A percentile compares a stretch with the other conserved stretches of the same genome.
Evolutionary conservation across 2,329 filamentous ascomycete species (phyloP).

Genomic region (Colletotrichum incanum): DNA sequence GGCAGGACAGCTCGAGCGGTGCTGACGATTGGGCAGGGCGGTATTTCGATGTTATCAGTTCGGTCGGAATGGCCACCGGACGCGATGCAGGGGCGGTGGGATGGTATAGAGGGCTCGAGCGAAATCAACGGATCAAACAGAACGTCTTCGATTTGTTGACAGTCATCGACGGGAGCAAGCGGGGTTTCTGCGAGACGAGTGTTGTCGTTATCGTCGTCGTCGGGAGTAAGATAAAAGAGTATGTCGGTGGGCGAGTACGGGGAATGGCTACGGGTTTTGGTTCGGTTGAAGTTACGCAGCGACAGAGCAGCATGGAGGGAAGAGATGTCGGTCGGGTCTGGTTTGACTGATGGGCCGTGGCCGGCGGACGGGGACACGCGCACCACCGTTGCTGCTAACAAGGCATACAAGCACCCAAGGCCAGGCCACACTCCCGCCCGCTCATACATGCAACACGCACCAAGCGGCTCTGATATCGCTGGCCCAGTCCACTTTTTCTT

Average conservation of each 20-base stretch:
- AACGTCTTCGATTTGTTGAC: conserved; percentile 2
- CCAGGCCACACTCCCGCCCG: background rate
- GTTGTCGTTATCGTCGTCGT: conserved; percentile 32
- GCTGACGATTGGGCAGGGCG: conserved; percentile 26
- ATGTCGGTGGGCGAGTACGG: background rate
- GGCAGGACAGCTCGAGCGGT: conserved; percentile 55
- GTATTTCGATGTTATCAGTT: conserved; percentile 29
- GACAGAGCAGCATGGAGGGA: conserved; percentile 16
- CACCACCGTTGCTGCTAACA: conserved; percentile 10
- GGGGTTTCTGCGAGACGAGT: background rate
- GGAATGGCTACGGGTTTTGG: background rate
- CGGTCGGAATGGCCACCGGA: conserved; percentile 17
- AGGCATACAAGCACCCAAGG: conserved; percentile 3
- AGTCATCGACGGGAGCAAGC: conserved; percentile 27
- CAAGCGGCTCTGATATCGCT: conserved; percentile 38
- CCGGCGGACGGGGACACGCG: conserved; percentile 17
- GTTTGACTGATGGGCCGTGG: conserved; percentile 21
- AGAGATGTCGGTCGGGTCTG: conserved; percentile 17
- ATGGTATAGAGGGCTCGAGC: conserved; percentile 1
- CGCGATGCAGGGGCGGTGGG: conserved; percentile 9
- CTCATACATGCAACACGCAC: conserved; percentile 12
- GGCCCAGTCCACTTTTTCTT: conserved; percentile 26
- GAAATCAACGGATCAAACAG: conserved; percentile 39
- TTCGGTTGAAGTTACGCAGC: conserved; percentile 22
- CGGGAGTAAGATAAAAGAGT: background rate